Evolutionary conservation across 139 green algal genomes (phyloP), one percentile per base, ranked within the genome.

Genomic region (Chlorella sp.): DNA sequence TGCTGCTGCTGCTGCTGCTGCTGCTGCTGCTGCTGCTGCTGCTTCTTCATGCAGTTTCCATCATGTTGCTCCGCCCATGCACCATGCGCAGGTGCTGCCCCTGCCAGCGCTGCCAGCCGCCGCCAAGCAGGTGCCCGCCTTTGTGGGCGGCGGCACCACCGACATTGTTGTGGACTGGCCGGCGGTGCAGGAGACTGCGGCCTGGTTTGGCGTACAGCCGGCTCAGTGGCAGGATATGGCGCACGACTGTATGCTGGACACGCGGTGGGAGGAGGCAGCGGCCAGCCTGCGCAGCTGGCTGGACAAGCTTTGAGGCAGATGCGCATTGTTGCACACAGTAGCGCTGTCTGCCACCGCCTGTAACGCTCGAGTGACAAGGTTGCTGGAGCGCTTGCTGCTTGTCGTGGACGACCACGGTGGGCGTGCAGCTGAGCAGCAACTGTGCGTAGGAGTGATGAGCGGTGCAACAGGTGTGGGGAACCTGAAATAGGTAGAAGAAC

Each of bases 181-280:
- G 23, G 90, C 89, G 32, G 75, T 93, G 26, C 23, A 90, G 70
- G 93, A 93, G 87, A 76, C 67, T 39, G 92, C 86, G 68, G 75
- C 51, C 1, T 91, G 89, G 78, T 96, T 91, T 79, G 78, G 85
- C 28, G 88, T 88, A 13, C 21, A 72, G 25, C 86, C 90, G 0
- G 67, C 93, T 12, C 74, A 96, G n/a, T 83, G 97, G 63, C 44
- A 81, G 56, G 44, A 81, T 26, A 88, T 94, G 68, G 95, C 94
- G 15, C 96, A 98, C 74, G 96, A 98, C 86, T 80, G 93, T 36
- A 98, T 98, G 96, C 90, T 98, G 78, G 70, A 98, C 85, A 91
- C 89, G 0, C 39, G 86, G 25, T 96, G 94, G 91, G 72, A 90
- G 78, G 32, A 75, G n/a, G 92, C 88, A 36, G 94, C 94, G 55